These are phyloP conservation scores for Colletotrichum euphorbiae DNA, from an alignment of 2,329 filamentous ascomycete genomes.

Conservation along the genomic window DNA sequence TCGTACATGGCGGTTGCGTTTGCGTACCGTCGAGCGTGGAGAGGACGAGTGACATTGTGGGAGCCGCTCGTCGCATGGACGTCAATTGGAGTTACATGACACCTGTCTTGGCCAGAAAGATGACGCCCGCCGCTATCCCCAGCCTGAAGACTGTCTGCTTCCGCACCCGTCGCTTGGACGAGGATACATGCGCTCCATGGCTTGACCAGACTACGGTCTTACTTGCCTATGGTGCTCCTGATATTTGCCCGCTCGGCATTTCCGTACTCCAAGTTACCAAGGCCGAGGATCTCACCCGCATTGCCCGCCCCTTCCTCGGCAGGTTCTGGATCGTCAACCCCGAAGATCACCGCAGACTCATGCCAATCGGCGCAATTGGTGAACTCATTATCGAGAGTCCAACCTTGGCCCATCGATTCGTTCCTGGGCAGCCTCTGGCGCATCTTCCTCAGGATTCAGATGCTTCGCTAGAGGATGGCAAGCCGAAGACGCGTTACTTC, in stretches of 20 bases:
- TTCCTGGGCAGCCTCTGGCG: conserved; percentile 46
- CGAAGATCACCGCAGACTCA: conserved; percentile 60
- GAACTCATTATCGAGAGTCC: conserved; percentile 72
- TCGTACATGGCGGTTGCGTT: conserved; percentile 68
- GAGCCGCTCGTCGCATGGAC: conserved; percentile 61
- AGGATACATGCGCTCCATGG: conserved; percentile 62
- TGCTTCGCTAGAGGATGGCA: conserved; percentile 42
- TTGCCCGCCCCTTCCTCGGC: conserved; percentile 61
- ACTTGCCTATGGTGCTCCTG: conserved; percentile 63
- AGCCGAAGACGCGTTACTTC: conserved; percentile 53
- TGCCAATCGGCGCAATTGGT: conserved; percentile 66
- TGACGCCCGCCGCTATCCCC: conserved; percentile 52
- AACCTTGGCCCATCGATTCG: conserved; percentile 55
- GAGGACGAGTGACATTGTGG: conserved; percentile 61
- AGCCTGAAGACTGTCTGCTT: conserved; percentile 57
- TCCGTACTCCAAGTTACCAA: conserved; percentile 58
- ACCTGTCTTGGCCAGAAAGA: conserved; percentile 65
- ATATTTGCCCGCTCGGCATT: conserved; percentile 63
- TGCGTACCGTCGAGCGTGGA: conserved; percentile 67
- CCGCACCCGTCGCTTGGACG: conserved; percentile 62
- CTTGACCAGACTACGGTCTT: conserved; percentile 58
- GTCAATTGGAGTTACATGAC: conserved; percentile 68
- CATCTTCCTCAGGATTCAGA: conserved; percentile 42
- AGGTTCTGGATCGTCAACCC: conserved; percentile 66
- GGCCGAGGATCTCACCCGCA: conserved; percentile 53